Evolutionary conservation across 1,284 basidiomycete species (phyloP), one percentile per base, ranked within the genome.

Genomic region (Austroboletus novae-zelandiae): DNA sequence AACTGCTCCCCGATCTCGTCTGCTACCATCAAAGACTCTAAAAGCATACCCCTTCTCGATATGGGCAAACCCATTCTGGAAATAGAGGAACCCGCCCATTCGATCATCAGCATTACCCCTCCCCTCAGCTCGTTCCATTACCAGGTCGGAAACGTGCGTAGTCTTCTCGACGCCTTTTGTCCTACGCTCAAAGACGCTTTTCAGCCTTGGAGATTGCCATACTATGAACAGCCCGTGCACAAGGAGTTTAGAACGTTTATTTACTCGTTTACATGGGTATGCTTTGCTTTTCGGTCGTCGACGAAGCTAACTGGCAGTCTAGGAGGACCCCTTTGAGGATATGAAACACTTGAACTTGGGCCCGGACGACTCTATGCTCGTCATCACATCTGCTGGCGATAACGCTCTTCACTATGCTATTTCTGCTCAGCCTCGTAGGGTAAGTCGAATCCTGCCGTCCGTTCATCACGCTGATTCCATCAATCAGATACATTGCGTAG

Each of bases 341-440:
- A 86, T 92, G 76, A 75, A 79, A 58, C 76, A 84, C 62, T 72
- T 91, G 13, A 64, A 82, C 18, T 68, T 91, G 51, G 77, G 77
- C 30, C 69, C 72, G 35, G 75, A 84, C 9, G 89, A 91, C 68
- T 79, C 83, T 13, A 27, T 27, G 27, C 27, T 27, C 27, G 27
- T 27, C 27, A 27, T 27, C 27, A 27, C 27, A 6, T 27, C 82
- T 47, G 90, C 88, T 0, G 90, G 89, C 1, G 89, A 91, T 68
- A 92, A 92, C 61, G 86, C 86, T 2, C 72, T 92, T 37, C 90
- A 92, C 68, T 92, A 92, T 59, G 88, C 88, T 6, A 82, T 89
- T 43, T 77, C 77, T 1, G 84, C 82, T 6, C 69, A 77, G 45
- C 86, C 86, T 9, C 72, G 76, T 48, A 69, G 75, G 46, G 77